Base-by-base conservation (phyloP, 352 stramenopile species). In the Phytophthora cajani region DNA sequence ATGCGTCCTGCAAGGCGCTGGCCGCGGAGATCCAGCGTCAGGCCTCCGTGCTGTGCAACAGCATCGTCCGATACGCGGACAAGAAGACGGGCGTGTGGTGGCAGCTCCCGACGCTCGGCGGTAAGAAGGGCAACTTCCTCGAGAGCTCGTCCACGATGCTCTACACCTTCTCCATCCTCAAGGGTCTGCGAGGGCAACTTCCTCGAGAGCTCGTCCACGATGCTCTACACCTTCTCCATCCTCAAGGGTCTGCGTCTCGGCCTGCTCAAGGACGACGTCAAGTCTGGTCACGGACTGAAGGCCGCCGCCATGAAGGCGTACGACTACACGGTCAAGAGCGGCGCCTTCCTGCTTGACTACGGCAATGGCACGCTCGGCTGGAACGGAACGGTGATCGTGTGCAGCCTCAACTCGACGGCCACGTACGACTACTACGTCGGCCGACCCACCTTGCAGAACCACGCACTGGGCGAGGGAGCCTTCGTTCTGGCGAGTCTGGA, bases 111-210 rank as follows among this genome's bases (percentile, higher is more conserved):
- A 76, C 69, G 58, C 19, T 72, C 23, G 64, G 64, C 33, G 47
- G 47, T 33, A 69, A 69, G 54, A 27, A 62, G 47, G 69, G 69
- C 2, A 76, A 76, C 49, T 76, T 76, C 25, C 69, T 76, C 25
- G 69, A 76, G 64, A 76, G 69, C 53, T 76, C 69, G 3, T 76
- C 64, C 11, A 76, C 69, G 38, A 76, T 76, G 69, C 64, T 76
- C 46, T 76, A 73, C 59, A 66, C 69, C 4, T 76, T 76, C 64
- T 53, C 69, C n/a, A 76, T 76, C 46, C 69, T 76, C 36, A 76
- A 76, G 58, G 64, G 64, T 2, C 53, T 76, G 30, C 69, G 69
- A 62, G 47, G 69, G 69, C 2, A 76, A 76, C 49, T 76, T 76
- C 25, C 69, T 76, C 25, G 69, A 76, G 64, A 76, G 69, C 53